Percentiles rank a stretch among this genome's conserved stretches.
phyloP scores from a whole-genome alignment of 2,329 filamentous ascomycete genomes.

The Tolypocladium nubicola region DNA sequence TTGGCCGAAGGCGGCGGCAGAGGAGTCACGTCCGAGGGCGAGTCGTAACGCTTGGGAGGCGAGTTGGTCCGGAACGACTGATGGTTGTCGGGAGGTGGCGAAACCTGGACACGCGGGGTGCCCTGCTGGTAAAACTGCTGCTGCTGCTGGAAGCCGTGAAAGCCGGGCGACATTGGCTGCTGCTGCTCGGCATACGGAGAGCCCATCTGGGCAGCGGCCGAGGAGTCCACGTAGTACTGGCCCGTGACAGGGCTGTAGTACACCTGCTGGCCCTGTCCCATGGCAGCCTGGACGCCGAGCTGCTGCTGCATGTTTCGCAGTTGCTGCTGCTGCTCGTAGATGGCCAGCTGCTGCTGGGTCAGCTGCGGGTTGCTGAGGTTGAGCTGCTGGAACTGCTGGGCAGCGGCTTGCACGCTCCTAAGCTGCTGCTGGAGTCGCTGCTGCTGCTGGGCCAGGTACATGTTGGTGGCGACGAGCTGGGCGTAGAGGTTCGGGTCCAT shows the following conservation, averaged over 20 bases:
- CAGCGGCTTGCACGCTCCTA: conserved; percentile 69
- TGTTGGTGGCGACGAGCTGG: conserved; percentile 80
- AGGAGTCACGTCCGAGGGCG: conserved; percentile 57
- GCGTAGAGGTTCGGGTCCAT: conserved; percentile 83
- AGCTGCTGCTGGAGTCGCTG: conserved; percentile 92
- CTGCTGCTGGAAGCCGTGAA: conserved; percentile 26
- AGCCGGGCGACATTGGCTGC: conserved; percentile 27
- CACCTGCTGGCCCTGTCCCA: conserved; percentile 59
- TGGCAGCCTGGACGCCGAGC: conserved; percentile 23
- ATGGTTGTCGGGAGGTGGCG: conserved; percentile 59
- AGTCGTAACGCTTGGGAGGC: conserved; percentile 55
- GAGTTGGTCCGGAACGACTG: conserved; percentile 50
- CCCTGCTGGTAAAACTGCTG: conserved; percentile 34
- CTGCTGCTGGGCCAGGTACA: conserved; percentile 89
- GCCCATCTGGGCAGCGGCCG: conserved; percentile 30
- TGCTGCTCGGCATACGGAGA: conserved; percentile 34
- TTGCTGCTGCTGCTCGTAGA: conserved; percentile 34
- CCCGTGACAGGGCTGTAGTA: conserved; percentile 82
- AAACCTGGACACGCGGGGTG: conserved; percentile 69
- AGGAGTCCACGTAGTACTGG: conserved; percentile 72
- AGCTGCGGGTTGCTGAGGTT: conserved; percentile 48
- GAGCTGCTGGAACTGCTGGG: conserved; percentile 72
- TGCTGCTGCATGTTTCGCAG: conserved; percentile 30
- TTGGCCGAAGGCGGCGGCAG: conserved; percentile 82
- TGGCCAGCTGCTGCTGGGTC: conserved; percentile 35